These are phyloP conservation scores for Exophiala phaeomuriformis DNA, from an alignment of 2,329 filamentous ascomycete species.

Conservation along the genomic window DNA sequence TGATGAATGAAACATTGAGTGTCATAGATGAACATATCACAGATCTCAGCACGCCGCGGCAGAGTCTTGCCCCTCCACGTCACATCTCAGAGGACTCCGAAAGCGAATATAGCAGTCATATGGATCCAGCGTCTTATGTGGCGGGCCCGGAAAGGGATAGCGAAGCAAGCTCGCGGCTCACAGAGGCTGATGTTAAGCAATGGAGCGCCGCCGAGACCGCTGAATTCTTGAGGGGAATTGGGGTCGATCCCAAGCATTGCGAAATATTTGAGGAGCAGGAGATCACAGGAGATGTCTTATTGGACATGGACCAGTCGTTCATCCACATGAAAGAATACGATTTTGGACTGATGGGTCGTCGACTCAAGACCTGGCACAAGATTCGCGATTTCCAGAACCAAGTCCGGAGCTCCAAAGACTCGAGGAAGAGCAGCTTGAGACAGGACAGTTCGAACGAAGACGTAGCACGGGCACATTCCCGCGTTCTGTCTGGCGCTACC, in stretches of 20 bases:
- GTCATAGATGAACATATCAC: conserved; percentile 98
- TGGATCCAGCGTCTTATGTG: conserved; percentile 75
- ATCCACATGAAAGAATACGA: conserved; percentile 94
- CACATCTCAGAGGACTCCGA: conserved; percentile 53
- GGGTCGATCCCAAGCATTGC: conserved; percentile 83
- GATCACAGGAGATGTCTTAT: conserved; percentile 83
- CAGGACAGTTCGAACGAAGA: conserved; percentile 35
- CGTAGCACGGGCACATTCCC: conserved; percentile 37
- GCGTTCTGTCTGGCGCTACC: conserved; percentile 33
- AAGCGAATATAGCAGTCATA: conserved; percentile 79
- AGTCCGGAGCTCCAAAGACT: conserved; percentile 53
- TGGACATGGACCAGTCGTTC: conserved; percentile 92
- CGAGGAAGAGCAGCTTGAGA: conserved; percentile 28
- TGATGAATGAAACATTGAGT: conserved; percentile 88
- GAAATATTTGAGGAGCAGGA: conserved; percentile 94
- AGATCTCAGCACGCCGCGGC: conserved; percentile 61
- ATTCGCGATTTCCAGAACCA: conserved; percentile 89
- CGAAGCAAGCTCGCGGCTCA: conserved; percentile 69
- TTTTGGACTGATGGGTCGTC: conserved; percentile 78
- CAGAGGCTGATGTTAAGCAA: conserved; percentile 62
- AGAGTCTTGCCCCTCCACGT: conserved; percentile 36
- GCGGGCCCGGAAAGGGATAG: conserved; percentile 93
- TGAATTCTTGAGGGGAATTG: conserved; percentile 76
- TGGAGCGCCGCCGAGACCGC: conserved; percentile 82
- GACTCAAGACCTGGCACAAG: conserved; percentile 93